phyloP scores from a whole-genome alignment of 495 filamentous ascomycete species.

The Echria macrotheca region DNA sequence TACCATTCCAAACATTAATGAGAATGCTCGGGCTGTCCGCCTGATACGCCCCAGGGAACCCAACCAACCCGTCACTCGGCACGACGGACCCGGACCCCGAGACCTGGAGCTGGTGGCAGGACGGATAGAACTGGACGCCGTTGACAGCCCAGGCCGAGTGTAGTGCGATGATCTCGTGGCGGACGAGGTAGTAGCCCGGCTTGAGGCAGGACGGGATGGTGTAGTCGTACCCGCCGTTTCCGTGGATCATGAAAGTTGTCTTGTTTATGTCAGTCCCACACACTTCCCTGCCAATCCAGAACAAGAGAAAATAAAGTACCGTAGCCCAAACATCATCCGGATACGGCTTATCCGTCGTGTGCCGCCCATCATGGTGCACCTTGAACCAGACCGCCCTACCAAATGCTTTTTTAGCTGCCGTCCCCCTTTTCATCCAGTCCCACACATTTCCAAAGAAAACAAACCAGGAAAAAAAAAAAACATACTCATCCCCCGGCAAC shows the following conservation, averaged over 20 bases:
- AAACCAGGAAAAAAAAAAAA: slow-evolving; percentile 13
- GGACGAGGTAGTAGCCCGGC: slow-evolving; percentile 61
- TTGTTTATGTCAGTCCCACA: slow-evolving; percentile 2
- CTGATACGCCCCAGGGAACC: slow-evolving; percentile 46
- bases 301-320: slow-evolving; percentile 12
- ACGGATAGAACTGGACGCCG: slow-evolving; percentile 66
- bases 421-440: background rate
- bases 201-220: slow-evolving; percentile 54
- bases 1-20: background rate
- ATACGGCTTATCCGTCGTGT: slow-evolving; percentile 38
- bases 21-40: background rate
- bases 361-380: slow-evolving; percentile 52
- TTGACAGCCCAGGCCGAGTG: slow-evolving; percentile 48
- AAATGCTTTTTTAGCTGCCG: too few species aligned
- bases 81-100: slow-evolving; percentile 49
- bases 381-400: slow-evolving; percentile 55
- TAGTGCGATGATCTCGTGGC: slow-evolving; percentile 66
- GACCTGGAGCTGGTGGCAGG: slow-evolving; percentile 63
- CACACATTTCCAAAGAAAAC: background rate
- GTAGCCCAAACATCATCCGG: slow-evolving; percentile 23
- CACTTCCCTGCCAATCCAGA: background rate
- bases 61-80: slow-evolving; percentile 36
- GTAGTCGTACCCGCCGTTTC: slow-evolving; percentile 53
- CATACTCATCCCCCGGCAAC: slow-evolving; percentile 39
- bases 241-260: slow-evolving; percentile 45